Conservation (phyloP, 768 basidiomycete species). For the Calocybe indica region DNA sequence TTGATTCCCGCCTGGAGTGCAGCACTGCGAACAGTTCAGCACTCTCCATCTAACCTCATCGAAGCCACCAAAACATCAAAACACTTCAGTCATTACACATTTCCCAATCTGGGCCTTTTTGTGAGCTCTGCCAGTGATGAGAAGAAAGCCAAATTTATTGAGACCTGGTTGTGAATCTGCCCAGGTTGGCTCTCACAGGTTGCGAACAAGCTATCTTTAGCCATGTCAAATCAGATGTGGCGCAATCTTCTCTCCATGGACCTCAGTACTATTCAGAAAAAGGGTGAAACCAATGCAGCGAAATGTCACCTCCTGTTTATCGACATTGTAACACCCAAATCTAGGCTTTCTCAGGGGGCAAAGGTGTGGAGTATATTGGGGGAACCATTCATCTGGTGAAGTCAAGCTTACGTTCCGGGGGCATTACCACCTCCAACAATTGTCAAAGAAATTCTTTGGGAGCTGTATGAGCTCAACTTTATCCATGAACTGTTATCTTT, state of each 20-base stretch:
- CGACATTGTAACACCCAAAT: too few relatives aligned
- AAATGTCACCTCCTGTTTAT: too few relatives aligned
- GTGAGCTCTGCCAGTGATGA: not conserved
- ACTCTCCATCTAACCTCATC: not conserved
- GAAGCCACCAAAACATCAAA: not conserved
- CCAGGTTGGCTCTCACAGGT: not conserved
- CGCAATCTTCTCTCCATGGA: too few relatives aligned
- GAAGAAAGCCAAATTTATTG: not conserved
- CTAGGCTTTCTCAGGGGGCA: too few relatives aligned
- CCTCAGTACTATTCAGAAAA: too few relatives aligned
- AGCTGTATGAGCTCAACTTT: not conserved
- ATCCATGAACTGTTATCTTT: not conserved
- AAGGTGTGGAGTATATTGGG: too few relatives aligned
- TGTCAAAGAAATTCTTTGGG: not conserved
- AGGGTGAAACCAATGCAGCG: too few relatives aligned
- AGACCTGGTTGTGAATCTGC: not conserved
- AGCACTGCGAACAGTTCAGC: not conserved
- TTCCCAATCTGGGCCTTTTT: not conserved
- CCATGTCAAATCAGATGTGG: too few relatives aligned
- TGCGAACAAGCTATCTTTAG: not conserved
- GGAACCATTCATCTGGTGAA: constrained; percentile 7
- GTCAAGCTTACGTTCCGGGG: not conserved
- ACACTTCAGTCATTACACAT: not conserved
- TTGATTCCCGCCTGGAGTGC: not conserved
- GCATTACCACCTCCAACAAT: not conserved